phyloP scores from a whole-genome alignment of 805 yeast genomes.

The Candida nonsorbophila region DNA sequence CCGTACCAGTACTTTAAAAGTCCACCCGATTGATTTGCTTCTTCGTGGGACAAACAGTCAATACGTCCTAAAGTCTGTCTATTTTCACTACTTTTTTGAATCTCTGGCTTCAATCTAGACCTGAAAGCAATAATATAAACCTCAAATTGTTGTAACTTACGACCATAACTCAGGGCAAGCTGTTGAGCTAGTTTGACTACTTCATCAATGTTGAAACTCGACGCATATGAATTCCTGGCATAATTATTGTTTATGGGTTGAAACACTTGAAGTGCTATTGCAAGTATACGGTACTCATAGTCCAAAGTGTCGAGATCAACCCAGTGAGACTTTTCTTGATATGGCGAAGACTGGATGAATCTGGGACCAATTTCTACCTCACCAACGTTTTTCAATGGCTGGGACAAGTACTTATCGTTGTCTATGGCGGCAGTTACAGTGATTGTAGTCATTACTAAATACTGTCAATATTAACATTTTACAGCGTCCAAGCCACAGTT shows the following conservation, averaged over 20 bases:
- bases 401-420: too few species aligned
- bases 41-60: slow-evolving; percentile 27
- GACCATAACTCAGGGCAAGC: slow-evolving; percentile 7
- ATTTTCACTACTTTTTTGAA: slow-evolving; percentile 16
- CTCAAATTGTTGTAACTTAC: slow-evolving; percentile 9
- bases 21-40: slow-evolving; percentile 32
- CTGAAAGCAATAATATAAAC: slow-evolving; percentile 30
- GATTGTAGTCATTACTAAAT: too few species aligned
- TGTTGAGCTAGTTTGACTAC: slow-evolving; percentile 12
- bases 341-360: slow-evolving; percentile 24
- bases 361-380: too few species aligned
- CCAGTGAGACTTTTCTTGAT: slow-evolving; percentile 18
- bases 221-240: slow-evolving; percentile 17
- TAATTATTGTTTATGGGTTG: slow-evolving; percentile 11
- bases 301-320: slow-evolving; percentile 17
- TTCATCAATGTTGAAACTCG: slow-evolving; percentile 21
- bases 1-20: slow-evolving; percentile 37
- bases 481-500: too few species aligned
- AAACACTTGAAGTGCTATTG: slow-evolving; percentile 25
- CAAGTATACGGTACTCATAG: slow-evolving; percentile 15
- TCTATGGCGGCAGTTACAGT: too few species aligned
- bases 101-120: slow-evolving; percentile 21
- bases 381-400: too few species aligned
- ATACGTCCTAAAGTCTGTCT: slow-evolving; percentile 19
- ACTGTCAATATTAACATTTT: too few species aligned